Base-by-base conservation (phyloP, 176 grass and related monocot genomes). In the Cenchrus purpureus region DNA sequence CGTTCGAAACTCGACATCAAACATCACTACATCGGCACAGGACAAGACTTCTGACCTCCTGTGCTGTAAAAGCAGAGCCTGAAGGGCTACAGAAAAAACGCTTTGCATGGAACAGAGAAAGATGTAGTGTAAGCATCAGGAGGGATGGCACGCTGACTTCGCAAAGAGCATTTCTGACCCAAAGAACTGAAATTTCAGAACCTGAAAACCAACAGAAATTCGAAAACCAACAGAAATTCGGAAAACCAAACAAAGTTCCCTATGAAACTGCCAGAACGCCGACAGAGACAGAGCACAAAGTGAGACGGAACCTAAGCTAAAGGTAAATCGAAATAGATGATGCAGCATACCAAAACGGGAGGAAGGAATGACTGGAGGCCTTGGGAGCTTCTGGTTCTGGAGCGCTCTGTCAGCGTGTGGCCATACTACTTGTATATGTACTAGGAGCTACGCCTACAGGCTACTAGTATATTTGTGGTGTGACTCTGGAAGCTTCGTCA, bases 401-500 rank as follows among this genome's bases (percentile, higher is more conserved):
- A 14, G 17, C 62, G 4, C 70, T 25, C n/a, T 28, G 22, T 49
- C 22, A 15, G 52, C 20, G 22, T 20, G 19, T 29, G 6, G 37
- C 37, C 37, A 4, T 3, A 14, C 10, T 34, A 6, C 22, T 7
- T 60, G 8, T 77, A 4, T 69, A 4, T 77, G 7, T 58, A 34
- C 34, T 34, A 57, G 52, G 10, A n/a, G 74, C 71, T 55, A 14
- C 2, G 22, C 7, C 12, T 16, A 32, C 66, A 42, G 15, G 65
- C 25, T 54, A 32, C n/a, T 31, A 29, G 4, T 29, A 3, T 0
- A 1, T 0, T 2, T 52, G 77, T 12, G 17, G 37, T 14, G 7
- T 13, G 14, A 20, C 40, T 73, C 74, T 17, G 46, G 66, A 83
- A 83, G 80, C 15, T 65, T 72, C 79, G 6, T 49, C 25, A 15